These are phyloP conservation scores for Heimioporus sp. DNA, from an alignment of 768 basidiomycete genomes.

Conservation along the genomic window DNA sequence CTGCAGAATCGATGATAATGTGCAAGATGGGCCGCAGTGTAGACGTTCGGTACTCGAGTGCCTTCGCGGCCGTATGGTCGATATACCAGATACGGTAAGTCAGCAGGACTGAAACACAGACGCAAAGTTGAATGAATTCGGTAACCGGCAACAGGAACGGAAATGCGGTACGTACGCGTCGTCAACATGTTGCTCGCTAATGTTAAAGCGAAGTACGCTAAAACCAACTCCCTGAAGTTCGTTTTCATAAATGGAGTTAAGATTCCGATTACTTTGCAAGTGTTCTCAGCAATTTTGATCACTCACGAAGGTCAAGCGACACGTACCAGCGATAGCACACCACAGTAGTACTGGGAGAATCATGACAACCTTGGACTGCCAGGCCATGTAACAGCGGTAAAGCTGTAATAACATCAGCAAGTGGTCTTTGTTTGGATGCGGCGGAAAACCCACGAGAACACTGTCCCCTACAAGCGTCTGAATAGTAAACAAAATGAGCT, in stretches of 20 bases:
- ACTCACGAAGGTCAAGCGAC: neutral
- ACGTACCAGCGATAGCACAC: neutral
- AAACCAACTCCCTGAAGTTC: no score
- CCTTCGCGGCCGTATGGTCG: neutral
- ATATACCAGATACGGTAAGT: conserved; percentile 5
- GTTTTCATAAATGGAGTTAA: no score
- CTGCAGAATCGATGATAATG: conserved; percentile 6
- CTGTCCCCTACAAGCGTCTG: conserved; percentile 5
- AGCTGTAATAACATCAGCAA: neutral
- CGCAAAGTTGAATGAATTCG: neutral
- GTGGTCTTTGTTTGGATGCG: neutral
- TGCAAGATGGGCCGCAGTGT: neutral
- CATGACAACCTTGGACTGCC: neutral
- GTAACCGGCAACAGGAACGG: neutral
- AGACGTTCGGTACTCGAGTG: neutral
- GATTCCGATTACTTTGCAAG: no score
- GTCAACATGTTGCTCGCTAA: neutral
- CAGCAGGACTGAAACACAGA: neutral
- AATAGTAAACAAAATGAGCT: neutral
- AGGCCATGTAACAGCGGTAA: conserved; percentile 6
- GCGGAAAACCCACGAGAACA: neutral
- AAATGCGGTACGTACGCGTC: neutral
- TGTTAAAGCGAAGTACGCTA: no score
- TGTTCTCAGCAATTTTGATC: no score
- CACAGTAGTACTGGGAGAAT: conserved; percentile 6